Evolutionary conservation across 2,329 filamentous ascomycete genomes (phyloP).

Genomic region (Trichoderma semiorbis): DNA sequence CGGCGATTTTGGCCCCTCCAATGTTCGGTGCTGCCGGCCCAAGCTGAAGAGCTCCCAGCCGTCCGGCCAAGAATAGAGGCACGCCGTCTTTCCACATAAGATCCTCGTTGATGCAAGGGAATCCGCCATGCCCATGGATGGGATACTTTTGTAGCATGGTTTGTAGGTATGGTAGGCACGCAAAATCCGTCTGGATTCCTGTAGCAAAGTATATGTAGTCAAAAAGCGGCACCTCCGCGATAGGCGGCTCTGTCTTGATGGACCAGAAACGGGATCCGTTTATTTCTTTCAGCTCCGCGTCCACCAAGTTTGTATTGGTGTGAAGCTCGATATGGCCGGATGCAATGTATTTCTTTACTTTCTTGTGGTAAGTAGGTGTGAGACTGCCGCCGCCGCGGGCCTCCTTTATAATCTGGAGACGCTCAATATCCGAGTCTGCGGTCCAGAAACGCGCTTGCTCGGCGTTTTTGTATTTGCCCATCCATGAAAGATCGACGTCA

Average conservation of each 20-base stretch:
- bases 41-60: slow-evolving; percentile 63
- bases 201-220: slow-evolving; percentile 76
- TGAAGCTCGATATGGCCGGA: slow-evolving; percentile 52
- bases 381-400: slow-evolving; percentile 76
- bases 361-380: slow-evolving; percentile 63
- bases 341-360: slow-evolving; percentile 58
- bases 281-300: slow-evolving; percentile 47
- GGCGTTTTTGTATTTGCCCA: slow-evolving; percentile 76
- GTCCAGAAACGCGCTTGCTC: slow-evolving; percentile 76
- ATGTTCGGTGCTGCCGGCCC: slow-evolving; percentile 72
- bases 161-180: slow-evolving; percentile 57
- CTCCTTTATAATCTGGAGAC: slow-evolving; percentile 60
- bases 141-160: slow-evolving; percentile 58
- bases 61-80: slow-evolving; percentile 68
- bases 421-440: slow-evolving; percentile 67
- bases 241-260: slow-evolving; percentile 51
- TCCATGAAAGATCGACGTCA: slow-evolving; percentile 73
- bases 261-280: slow-evolving; percentile 36
- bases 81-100: slow-evolving; percentile 72
- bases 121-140: slow-evolving; percentile 58
- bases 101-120: slow-evolving; percentile 73
- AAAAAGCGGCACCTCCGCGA: slow-evolving; percentile 51
- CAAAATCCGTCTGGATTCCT: slow-evolving; percentile 63
- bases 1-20: slow-evolving; percentile 68
- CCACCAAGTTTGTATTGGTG: slow-evolving; percentile 53